Percentiles rank a stretch among this genome's conserved stretches.
phyloP scores from a whole-genome alignment of 345 rosid genomes.

The Arabis hirsuta region DNA sequence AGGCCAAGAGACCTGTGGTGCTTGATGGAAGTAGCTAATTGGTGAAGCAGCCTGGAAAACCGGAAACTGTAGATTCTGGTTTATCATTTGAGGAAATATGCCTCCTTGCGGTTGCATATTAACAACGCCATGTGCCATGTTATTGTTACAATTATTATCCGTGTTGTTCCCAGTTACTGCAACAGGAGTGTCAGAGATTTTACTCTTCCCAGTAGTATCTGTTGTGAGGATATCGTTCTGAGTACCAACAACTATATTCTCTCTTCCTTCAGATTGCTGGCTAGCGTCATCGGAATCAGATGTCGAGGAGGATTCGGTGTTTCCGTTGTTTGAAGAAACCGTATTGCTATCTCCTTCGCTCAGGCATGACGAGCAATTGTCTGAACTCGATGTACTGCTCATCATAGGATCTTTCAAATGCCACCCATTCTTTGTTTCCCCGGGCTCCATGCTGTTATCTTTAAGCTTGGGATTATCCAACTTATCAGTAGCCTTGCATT shows the following conservation, averaged over 20 bases:
- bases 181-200: slow-evolving; percentile 33
- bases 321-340: slow-evolving; percentile 70
- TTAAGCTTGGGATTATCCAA: slow-evolving; percentile 40
- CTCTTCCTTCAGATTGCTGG: slow-evolving; percentile 73
- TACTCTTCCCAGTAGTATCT: slow-evolving; percentile 58
- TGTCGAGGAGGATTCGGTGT: slow-evolving; percentile 72
- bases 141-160: slow-evolving; percentile 35
- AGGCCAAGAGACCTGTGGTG: slow-evolving; percentile 67
- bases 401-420: slow-evolving; percentile 49
- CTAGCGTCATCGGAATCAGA: slow-evolving; percentile 90
- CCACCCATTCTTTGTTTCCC: slow-evolving; percentile 40
- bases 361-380: slow-evolving; percentile 85
- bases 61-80: slow-evolving; percentile 64
- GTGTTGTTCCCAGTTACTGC: slow-evolving; percentile 43
- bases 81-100: slow-evolving; percentile 52
- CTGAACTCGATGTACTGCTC: slow-evolving; percentile 70
- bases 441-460: slow-evolving; percentile 35
- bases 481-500: slow-evolving; percentile 30
- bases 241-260: slow-evolving; percentile 44
- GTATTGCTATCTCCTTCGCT: slow-evolving; percentile 89
- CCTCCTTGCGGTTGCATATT: slow-evolving; percentile 52
- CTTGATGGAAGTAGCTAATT: slow-evolving; percentile 80
- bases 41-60: slow-evolving; percentile 69
- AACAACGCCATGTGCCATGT: slow-evolving; percentile 21
- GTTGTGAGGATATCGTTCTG: slow-evolving; percentile 57